Evolutionary conservation across 2,329 filamentous ascomycete species (phyloP).

Genomic region (Ramularia endophylla): DNA sequence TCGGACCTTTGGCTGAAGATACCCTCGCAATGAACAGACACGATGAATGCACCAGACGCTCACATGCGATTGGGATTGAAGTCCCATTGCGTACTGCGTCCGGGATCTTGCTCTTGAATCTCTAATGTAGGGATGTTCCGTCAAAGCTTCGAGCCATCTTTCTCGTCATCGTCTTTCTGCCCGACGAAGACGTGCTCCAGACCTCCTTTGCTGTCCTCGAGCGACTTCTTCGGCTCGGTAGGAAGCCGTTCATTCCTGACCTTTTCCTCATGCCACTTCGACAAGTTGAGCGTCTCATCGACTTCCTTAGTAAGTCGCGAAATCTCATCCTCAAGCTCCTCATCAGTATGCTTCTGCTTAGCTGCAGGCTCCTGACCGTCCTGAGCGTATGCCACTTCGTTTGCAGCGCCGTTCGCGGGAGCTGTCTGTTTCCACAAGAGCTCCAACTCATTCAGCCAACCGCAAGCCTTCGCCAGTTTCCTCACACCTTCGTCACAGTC

Average conservation of each 20-base stretch:
- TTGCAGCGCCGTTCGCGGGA: conserved; percentile 48
- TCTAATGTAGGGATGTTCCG: neutral
- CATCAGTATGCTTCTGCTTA: conserved; percentile 44
- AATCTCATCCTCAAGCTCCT: conserved; percentile 52
- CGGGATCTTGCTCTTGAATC: too few relatives aligned
- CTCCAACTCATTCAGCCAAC: conserved; percentile 83
- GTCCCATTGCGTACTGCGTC: too few relatives aligned
- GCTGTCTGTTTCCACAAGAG: conserved; percentile 63
- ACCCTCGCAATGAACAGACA: too few relatives aligned
- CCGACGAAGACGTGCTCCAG: conserved; percentile 14
- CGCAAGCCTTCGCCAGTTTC: conserved; percentile 69
- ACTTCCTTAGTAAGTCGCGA: conserved; percentile 54
- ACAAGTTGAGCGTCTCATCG: conserved; percentile 48
- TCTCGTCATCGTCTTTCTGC: conserved; percentile 3
- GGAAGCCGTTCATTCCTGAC: conserved; percentile 19
- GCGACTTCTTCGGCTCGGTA: neutral
- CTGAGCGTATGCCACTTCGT: conserved; percentile 23
- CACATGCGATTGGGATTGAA: too few relatives aligned
- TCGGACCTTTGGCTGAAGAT: too few relatives aligned
- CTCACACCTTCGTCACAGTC: conserved; percentile 79
- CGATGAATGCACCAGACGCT: too few relatives aligned
- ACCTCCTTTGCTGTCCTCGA: conserved; percentile 2
- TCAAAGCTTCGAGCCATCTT: conserved; percentile 6
- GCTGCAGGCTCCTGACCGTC: conserved; percentile 20
- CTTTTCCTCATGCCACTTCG: conserved; percentile 40